Evolutionary conservation across 2,329 filamentous ascomycete genomes (phyloP).

Genomic region (Cytospora mali): DNA sequence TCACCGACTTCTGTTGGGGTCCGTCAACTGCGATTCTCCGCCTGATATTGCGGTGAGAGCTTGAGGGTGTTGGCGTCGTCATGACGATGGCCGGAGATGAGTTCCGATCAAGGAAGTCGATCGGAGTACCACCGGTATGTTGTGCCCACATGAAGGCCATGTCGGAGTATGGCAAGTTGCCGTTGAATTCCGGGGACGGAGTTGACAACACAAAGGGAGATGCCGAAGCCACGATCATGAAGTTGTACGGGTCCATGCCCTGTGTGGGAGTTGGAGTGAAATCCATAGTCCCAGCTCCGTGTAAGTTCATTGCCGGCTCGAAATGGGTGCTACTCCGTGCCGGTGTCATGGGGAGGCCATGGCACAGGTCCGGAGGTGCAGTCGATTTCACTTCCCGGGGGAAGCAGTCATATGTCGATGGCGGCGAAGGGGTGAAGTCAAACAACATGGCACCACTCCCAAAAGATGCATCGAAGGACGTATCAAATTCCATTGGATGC

Average conservation of each 20-base stretch:
- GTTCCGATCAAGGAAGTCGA: conserved; percentile 22
- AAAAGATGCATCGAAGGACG: conserved; percentile 11
- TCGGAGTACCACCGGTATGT: conserved; percentile 22
- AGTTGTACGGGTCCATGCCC: conserved; percentile 16
- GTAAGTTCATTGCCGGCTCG: conserved; percentile 11
- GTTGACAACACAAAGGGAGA: conserved; percentile 22
- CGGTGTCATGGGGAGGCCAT: conserved; percentile 25
- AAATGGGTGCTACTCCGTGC: conserved; percentile 11
- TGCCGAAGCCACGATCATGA: conserved; percentile 9
- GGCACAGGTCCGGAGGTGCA: conserved; percentile 21
- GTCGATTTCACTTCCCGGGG: conserved; percentile 24
- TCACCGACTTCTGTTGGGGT: conserved; percentile 24
- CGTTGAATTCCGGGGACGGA: conserved; percentile 19
- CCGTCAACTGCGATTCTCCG: conserved; percentile 25
- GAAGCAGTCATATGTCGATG: conserved; percentile 20
- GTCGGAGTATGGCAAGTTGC: conserved; percentile 19
- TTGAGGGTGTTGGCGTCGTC: conserved; percentile 19
- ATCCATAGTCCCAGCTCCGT: conserved; percentile 11
- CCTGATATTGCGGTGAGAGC: conserved; percentile 22
- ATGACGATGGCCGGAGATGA: conserved; percentile 22
- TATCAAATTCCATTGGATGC: conserved; percentile 23
- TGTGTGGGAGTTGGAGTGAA: conserved; percentile 24
- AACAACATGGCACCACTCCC: conserved; percentile 20
- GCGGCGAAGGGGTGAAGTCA: conserved; percentile 23
- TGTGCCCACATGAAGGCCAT: conserved; percentile 25